Evolutionary conservation across 169 alveolate genomes (phyloP).

Genomic region (Plasmodium knowlesi): DNA sequence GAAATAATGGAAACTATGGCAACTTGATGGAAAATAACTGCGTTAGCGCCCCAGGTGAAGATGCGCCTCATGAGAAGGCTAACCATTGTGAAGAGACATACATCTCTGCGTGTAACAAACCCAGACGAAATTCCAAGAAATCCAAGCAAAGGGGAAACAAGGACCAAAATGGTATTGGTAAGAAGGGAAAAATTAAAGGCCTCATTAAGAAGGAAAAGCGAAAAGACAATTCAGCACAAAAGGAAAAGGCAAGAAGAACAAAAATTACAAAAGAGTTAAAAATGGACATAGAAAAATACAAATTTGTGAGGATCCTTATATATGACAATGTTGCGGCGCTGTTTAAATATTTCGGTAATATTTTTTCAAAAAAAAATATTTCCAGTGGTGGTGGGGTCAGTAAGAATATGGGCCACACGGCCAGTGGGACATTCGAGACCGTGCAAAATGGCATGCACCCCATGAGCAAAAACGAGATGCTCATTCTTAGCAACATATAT

Average conservation of each 20-base stretch:
- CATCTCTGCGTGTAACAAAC: neutral
- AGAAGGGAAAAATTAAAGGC: slow-evolving; percentile 1
- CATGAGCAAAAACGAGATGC: slow-evolving; percentile 10
- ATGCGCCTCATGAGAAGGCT: neutral
- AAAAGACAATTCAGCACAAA: neutral
- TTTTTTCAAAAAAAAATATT: slow-evolving; percentile 19
- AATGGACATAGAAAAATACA: slow-evolving; percentile 35
- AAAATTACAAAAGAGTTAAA: slow-evolving; percentile 43
- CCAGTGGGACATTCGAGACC: neutral
- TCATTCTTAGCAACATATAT: slow-evolving; percentile 23
- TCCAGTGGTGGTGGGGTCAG: neutral
- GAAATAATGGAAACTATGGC: neutral
- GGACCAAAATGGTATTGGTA: neutral
- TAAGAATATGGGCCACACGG: neutral
- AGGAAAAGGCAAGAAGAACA: slow-evolving; percentile 20
- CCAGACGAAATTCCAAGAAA: neutral
- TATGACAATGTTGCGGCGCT: slow-evolving; percentile 33
- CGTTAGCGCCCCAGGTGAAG: neutral
- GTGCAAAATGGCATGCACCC: neutral
- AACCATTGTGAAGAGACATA: neutral
- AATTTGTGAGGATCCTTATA: slow-evolving; percentile 31
- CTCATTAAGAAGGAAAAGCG: slow-evolving; percentile 14
- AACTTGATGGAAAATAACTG: neutral
- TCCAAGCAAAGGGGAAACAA: neutral
- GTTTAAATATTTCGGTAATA: slow-evolving; percentile 49